These are phyloP conservation scores for Hordeum marinum DNA, from an alignment of 176 grass and related monocot genomes.

Conservation along the genomic window DNA sequence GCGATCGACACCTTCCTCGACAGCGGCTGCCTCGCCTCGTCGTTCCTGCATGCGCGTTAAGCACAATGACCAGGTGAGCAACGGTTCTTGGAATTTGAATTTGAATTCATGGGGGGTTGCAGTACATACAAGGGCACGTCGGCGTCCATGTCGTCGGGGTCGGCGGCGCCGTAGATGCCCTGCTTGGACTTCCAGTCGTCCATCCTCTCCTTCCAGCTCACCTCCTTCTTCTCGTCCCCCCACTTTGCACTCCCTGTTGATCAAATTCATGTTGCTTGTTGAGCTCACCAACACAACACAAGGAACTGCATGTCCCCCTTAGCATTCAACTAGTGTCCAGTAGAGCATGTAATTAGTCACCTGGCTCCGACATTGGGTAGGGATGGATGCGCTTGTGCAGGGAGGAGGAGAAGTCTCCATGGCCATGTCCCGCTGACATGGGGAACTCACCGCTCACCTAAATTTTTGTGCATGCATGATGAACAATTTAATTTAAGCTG, in stretches of 20 bases:
- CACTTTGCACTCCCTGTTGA: constrained; percentile 67
- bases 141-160: constrained; percentile 78
- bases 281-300: background rate
- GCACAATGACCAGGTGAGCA: background rate
- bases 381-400: constrained; percentile 97
- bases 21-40: constrained; percentile 90
- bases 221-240: constrained; percentile 88
- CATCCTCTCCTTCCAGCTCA: constrained; percentile 97
- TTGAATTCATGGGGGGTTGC: background rate
- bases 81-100: background rate
- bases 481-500: background rate
- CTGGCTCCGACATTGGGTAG: constrained; percentile 84
- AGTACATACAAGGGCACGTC: constrained; percentile 64
- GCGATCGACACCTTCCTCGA: constrained; percentile 94
- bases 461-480: background rate
- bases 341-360: constrained; percentile 1
- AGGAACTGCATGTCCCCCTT: background rate
- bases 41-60: constrained; percentile 20
- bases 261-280: background rate
- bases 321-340: background rate
- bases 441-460: constrained; percentile 90
- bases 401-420: constrained; percentile 60
- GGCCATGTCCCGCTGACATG: constrained; percentile 41
- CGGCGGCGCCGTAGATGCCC: constrained; percentile 45
- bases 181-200: constrained; percentile 99